Conservation (phyloP, 768 basidiomycete species). For the Serendipita indica region DNA sequence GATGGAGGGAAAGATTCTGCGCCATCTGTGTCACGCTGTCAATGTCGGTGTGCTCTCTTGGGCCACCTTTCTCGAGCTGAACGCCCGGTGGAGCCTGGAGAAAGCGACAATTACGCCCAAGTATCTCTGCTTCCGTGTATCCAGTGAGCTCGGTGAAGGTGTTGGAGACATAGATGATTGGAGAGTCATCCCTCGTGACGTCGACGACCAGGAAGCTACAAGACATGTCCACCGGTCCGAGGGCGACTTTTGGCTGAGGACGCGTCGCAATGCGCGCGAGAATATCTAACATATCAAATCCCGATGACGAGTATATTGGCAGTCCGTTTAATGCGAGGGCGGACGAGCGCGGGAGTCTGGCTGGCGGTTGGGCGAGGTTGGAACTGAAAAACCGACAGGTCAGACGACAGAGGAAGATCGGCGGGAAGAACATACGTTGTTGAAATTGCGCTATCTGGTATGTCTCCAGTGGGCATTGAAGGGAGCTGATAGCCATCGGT, state of each 20-base stretch:
- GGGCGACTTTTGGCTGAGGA: conserved; percentile 52
- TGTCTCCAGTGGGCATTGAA: neutral
- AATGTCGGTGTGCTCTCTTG: conserved; percentile 45
- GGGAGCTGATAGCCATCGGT: neutral
- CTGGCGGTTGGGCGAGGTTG: neutral
- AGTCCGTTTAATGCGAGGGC: conserved; percentile 20
- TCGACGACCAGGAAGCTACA: conserved; percentile 91
- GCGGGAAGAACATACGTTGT: neutral
- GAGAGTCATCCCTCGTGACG: conserved; percentile 59
- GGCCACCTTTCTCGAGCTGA: conserved; percentile 34
- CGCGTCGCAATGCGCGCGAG: conserved; percentile 64
- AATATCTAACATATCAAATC: conserved; percentile 78
- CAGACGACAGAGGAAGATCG: neutral
- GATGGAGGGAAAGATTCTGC: conserved; percentile 28
- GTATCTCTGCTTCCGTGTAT: conserved; percentile 56
- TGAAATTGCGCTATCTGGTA: neutral
- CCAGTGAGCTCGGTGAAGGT: conserved; percentile 67
- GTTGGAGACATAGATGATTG: conserved; percentile 84
- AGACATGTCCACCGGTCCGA: conserved; percentile 86
- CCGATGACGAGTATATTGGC: conserved; percentile 76
- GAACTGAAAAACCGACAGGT: neutral
- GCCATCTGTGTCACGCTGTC: conserved; percentile 54
- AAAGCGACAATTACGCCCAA: conserved; percentile 86
- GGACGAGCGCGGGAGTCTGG: conserved; percentile 13
- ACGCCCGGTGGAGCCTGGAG: conserved; percentile 61